These are phyloP conservation scores for Durotheca rogersii DNA, from an alignment of 495 filamentous ascomycete genomes.

Conservation along the genomic window DNA sequence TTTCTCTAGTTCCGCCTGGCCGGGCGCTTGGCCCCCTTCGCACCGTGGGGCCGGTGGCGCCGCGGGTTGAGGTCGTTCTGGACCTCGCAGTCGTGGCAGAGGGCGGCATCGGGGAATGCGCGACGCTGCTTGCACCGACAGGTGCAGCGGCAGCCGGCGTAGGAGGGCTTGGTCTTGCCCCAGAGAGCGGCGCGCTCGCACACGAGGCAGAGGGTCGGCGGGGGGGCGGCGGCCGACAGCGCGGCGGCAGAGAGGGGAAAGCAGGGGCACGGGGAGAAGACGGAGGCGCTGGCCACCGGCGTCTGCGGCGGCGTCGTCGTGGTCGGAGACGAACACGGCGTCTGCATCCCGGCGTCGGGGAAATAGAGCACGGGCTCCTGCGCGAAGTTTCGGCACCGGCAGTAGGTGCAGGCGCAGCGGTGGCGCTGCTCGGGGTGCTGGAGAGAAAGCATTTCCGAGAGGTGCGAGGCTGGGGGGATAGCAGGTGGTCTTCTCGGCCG, in stretches of 20 bases:
- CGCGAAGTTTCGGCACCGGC: conserved; percentile 12
- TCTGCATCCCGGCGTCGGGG: too few relatives aligned
- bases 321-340: too few relatives aligned
- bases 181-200: conserved; percentile 16
- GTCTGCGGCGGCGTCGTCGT: background rate
- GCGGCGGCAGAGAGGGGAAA: too few relatives aligned
- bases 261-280: background rate
- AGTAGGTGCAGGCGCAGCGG: conserved; percentile 13
- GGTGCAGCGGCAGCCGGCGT: conserved; percentile 15
- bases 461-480: too few relatives aligned
- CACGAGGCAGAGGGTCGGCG: conserved; percentile 2
- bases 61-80: conserved; percentile 10
- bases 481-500: too few relatives aligned
- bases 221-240: background rate
- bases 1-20: too few relatives aligned
- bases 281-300: too few relatives aligned
- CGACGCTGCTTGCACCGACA: conserved; percentile 17
- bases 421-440: background rate
- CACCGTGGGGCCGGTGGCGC: conserved; percentile 9
- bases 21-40: too few relatives aligned
- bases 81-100: conserved; percentile 11
- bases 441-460: background rate
- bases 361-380: conserved; percentile 6
- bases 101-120: background rate
- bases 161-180: conserved; percentile 11